Base-by-base conservation (phyloP, 257 asterid genomes). In the Solanum etuberosum region DNA sequence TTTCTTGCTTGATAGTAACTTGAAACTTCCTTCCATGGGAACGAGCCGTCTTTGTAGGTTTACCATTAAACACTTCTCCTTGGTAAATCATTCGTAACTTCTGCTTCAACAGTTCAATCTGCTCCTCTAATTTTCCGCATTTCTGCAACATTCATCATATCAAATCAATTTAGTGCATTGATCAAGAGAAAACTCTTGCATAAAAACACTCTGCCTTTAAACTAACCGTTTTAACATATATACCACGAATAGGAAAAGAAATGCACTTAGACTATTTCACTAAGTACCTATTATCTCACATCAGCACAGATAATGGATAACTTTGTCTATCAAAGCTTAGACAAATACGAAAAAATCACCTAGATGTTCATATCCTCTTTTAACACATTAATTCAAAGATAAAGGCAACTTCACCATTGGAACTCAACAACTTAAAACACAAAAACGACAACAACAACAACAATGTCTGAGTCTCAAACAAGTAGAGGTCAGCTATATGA, bases 1-100 rank as follows among this genome's bases (percentile, higher is more conserved):
- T 95, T 89, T 96, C 99, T 86, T 96, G 98, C 92, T 93, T 92
- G 87, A 96, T 48, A 1, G 98, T 93, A 86, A 96, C 98, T 91
- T 95, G 99, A 90, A 96, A 95, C 92, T 96, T 96, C 91, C 88
- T 95, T 57, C 99, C 98, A 90, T 95, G 99, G 16, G 99, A 95
- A 83, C 98, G 98, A 71, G 98, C 99, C 3, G 98, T 96, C 89
- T 96, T 96, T 1, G 99, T 96, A 46, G 94, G 95, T 88, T 92
- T 95, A 59, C 98, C 98, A 51, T 96, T 96, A 78, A 96, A 96
- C 8, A 93, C 98, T 84, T 96, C 99, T 51, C 99, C 99, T 89
- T 91, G 92, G 73, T 93, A 89, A 68, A 96, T 95, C 92, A 94
- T 90, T 83, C 90, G 89, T 42, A 96, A 82, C 90, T 96, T 96